Evolutionary conservation across 2,329 filamentous ascomycete species (phyloP).

Genomic region (Botrytis aclada): DNA sequence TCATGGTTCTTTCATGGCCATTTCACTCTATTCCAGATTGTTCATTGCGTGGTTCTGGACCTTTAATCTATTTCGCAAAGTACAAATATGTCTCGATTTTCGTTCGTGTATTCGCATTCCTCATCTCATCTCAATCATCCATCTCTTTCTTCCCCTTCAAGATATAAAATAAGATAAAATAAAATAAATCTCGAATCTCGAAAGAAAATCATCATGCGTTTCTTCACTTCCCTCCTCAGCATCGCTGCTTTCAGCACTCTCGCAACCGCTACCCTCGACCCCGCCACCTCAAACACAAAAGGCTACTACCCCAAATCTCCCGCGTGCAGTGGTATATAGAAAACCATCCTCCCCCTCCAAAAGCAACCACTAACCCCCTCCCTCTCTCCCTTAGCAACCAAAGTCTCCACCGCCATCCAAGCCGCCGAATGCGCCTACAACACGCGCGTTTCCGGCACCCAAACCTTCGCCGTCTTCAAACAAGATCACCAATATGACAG

Average conservation of each 20-base stretch:
- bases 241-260: conserved; percentile 3
- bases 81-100: conserved; percentile 8
- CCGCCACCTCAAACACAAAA: conserved; percentile 8
- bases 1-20: too few relatives aligned
- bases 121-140: not conserved
- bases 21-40: not conserved
- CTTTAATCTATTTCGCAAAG: not conserved
- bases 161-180: too few relatives aligned
- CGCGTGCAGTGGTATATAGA: not conserved
- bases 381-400: not conserved
- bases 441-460: not conserved
- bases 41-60: not conserved
- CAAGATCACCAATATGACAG: not conserved
- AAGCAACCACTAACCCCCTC: not conserved
- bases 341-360: too few relatives aligned
- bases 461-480: conserved; percentile 18
- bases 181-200: too few relatives aligned
- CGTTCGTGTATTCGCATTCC: not conserved
- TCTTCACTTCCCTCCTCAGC: conserved; percentile 9
- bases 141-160: not conserved
- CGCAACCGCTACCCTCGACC: conserved; percentile 12
- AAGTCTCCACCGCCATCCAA: conserved; percentile 11
- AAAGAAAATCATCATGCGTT: not conserved
- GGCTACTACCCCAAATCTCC: not conserved
- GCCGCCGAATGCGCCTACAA: conserved; percentile 18